A percentile compares a stretch with the other conserved stretches of the same genome.
Conservation (phyloP, 352 stramenopile species). For the Phytophthora pisi region DNA sequence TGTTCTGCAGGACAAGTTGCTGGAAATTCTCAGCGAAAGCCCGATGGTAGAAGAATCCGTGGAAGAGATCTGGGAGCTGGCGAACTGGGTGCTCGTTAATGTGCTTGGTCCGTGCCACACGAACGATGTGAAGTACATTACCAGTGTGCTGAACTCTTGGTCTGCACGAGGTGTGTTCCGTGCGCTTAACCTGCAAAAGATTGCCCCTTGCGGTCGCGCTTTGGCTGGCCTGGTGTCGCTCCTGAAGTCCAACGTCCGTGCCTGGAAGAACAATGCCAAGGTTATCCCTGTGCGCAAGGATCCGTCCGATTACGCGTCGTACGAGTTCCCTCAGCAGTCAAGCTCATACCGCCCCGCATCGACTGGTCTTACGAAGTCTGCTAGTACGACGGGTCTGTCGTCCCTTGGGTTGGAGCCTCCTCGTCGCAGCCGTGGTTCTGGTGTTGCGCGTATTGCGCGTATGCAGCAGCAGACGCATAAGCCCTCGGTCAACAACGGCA, state of each 20-base stretch:
- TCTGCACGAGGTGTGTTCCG: constrained; percentile 80
- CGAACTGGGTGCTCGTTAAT: constrained; percentile 94
- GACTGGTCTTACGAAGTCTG: constrained; percentile 83
- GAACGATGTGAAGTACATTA: constrained; percentile 94
- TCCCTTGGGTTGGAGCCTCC: constrained; percentile 77
- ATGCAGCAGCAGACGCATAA: constrained; percentile 82
- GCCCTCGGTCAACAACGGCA: constrained; percentile 54
- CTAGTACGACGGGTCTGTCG: constrained; percentile 85
- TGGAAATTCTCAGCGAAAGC: constrained; percentile 77
- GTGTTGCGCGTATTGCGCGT: constrained; percentile 80
- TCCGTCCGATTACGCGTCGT: constrained; percentile 85
- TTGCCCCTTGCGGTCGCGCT: constrained; percentile 63
- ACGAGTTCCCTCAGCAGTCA: constrained; percentile 75
- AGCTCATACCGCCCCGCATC: constrained; percentile 43
- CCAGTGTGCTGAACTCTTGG: constrained; percentile 83
- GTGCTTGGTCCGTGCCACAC: constrained; percentile 95
- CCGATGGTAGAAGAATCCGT: constrained; percentile 92
- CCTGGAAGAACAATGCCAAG: constrained; percentile 85
- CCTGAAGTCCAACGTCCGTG: constrained; percentile 65
- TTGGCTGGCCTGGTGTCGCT: constrained; percentile 75
- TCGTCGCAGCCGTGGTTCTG: constrained; percentile 78
- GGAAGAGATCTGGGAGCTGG: constrained; percentile 97
- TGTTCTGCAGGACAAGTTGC: constrained; percentile 80
- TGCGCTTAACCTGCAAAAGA: constrained; percentile 75
- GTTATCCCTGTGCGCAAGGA: constrained; percentile 82